These are phyloP conservation scores for Myxozyma sirexii DNA, from an alignment of 805 yeast species.

Conservation along the genomic window DNA sequence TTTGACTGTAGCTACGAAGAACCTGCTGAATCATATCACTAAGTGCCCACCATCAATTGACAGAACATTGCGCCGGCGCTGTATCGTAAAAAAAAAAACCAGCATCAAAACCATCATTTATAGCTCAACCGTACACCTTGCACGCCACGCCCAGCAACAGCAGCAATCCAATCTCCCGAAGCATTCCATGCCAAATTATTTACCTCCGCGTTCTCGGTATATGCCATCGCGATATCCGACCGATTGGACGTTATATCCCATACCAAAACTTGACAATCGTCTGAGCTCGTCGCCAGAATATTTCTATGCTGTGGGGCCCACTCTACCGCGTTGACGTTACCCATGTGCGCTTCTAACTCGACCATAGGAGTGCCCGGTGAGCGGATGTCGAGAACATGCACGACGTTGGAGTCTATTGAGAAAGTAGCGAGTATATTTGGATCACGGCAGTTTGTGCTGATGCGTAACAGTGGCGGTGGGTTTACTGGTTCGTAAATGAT, in stretches of 20 bases:
- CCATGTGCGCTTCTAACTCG: conserved; percentile 67
- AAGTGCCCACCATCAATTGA: too few species aligned
- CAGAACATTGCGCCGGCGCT: too few species aligned
- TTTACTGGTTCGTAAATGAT: conserved; percentile 73
- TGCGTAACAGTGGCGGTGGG: conserved; percentile 65
- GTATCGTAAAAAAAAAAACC: too few species aligned
- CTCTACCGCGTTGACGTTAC: conserved; percentile 67
- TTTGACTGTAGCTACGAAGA: too few species aligned
- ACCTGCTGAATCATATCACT: too few species aligned
- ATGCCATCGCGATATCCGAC: conserved; percentile 47
- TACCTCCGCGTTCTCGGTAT: conserved; percentile 67
- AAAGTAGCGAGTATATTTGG: conserved; percentile 82
- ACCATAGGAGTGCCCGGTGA: conserved; percentile 81
- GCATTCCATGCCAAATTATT: conserved; percentile 76
- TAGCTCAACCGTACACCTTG: conserved; percentile 53
- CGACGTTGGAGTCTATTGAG: conserved; percentile 66
- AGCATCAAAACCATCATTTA: neutral
- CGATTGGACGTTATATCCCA: conserved; percentile 53
- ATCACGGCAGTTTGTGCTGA: conserved; percentile 78
- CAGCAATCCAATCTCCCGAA: conserved; percentile 80
- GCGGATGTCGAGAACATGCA: conserved; percentile 78
- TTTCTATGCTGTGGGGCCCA: conserved; percentile 79
- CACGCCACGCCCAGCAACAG: conserved; percentile 66
- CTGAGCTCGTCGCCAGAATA: conserved; percentile 70
- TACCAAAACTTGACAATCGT: conserved; percentile 60